These are phyloP conservation scores for Calcarisporium arbuscula DNA, from an alignment of 2,329 filamentous ascomycete species.

Conservation along the genomic window DNA sequence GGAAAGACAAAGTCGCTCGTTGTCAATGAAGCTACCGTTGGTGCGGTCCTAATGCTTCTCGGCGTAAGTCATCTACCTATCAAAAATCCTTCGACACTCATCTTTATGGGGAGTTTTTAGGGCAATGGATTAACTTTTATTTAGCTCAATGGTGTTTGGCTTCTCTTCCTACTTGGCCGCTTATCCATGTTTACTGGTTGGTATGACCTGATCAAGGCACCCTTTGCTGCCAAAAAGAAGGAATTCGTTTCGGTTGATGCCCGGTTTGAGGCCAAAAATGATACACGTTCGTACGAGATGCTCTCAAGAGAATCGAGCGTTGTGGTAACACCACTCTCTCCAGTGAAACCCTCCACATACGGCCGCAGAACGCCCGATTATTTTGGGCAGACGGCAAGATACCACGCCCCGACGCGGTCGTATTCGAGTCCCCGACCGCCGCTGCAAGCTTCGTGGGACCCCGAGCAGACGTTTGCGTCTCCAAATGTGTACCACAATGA, in stretches of 20 bases:
- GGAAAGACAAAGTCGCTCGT: constrained; percentile 53
- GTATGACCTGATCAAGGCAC: constrained; percentile 55
- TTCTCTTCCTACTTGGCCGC: constrained; percentile 73
- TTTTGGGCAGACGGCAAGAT: constrained; percentile 48
- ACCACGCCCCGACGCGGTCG: constrained; percentile 47
- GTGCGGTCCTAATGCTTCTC: constrained; percentile 76
- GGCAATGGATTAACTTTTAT: constrained; percentile 16
- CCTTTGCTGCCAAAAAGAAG: constrained; percentile 48
- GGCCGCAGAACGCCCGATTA: constrained; percentile 48
- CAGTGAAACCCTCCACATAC: constrained; percentile 27
- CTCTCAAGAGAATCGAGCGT: constrained; percentile 54
- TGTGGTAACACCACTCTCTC: constrained; percentile 45
- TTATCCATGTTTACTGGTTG: constrained; percentile 83
- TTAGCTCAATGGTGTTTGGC: constrained; percentile 78
- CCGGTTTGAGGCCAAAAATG: constrained; percentile 52
- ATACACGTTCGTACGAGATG: constrained; percentile 74
- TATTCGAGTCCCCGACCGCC: constrained; percentile 51
- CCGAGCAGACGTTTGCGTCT: constrained; percentile 31
- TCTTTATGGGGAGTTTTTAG: too few relatives aligned
- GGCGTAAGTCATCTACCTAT: constrained; percentile 53
- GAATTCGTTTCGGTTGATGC: constrained; percentile 92
- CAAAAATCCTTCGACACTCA: too few relatives aligned
- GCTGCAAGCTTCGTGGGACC: constrained; percentile 34
- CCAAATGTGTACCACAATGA: constrained; percentile 20
- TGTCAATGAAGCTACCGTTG: constrained; percentile 68